A percentile compares a stretch with the other conserved stretches of the same genome.
Conservation (phyloP, 2,329 filamentous ascomycete species). For the Colletotrichum filicis region DNA sequence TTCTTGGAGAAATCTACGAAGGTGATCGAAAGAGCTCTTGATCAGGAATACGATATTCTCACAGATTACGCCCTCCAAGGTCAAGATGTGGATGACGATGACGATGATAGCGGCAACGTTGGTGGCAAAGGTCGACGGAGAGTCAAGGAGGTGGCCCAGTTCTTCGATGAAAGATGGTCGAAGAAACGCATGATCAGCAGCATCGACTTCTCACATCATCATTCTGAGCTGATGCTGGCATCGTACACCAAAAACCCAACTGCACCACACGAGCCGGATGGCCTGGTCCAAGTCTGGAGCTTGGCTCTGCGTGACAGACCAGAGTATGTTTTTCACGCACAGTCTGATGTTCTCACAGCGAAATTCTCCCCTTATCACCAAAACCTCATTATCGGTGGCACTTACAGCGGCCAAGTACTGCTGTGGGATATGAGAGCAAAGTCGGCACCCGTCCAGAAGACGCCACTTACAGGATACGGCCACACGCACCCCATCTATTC, state of each 20-base stretch:
- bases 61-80: slow-evolving; percentile 92
- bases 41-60: slow-evolving; percentile 95
- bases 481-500: slow-evolving; percentile 98
- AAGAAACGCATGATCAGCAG: slow-evolving; percentile 98
- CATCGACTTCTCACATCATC: slow-evolving; percentile 95
- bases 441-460: slow-evolving; percentile 92
- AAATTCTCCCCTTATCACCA: slow-evolving; percentile 99
- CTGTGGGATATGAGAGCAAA: slow-evolving; percentile 96
- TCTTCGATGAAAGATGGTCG: slow-evolving; percentile 95
- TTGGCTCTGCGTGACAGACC: slow-evolving; percentile 92
- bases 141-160: slow-evolving; percentile 89
- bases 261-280: slow-evolving; percentile 92
- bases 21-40: slow-evolving; percentile 93
- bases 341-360: slow-evolving; percentile 93
- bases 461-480: slow-evolving; percentile 91
- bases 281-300: slow-evolving; percentile 97
- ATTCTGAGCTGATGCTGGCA: slow-evolving; percentile 90
- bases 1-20: slow-evolving; percentile 97
- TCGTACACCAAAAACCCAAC: slow-evolving; percentile 98
- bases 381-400: slow-evolving; percentile 93
- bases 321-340: slow-evolving; percentile 96
- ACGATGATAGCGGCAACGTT: slow-evolving; percentile 78
- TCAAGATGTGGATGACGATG: slow-evolving; percentile 81
- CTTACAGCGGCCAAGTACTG: slow-evolving; percentile 95
- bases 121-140: slow-evolving; percentile 78